phyloP scores from a whole-genome alignment of 345 rosid genomes.

The Ceriops decandra region DNA sequence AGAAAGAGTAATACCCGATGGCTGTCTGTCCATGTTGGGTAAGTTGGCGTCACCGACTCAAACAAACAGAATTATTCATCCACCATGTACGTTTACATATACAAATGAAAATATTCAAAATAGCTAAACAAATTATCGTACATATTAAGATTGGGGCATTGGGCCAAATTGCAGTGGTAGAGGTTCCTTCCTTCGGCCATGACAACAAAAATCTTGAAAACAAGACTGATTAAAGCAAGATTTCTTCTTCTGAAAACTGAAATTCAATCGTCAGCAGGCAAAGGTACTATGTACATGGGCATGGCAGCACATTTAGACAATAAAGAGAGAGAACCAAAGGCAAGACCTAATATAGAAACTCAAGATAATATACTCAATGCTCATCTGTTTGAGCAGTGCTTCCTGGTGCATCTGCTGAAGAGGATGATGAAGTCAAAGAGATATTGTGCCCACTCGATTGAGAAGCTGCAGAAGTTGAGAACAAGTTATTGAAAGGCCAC shows the following conservation, averaged over 20 bases:
- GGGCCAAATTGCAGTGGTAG: neutral
- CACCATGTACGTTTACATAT: neutral
- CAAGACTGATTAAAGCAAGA: constrained; percentile 6
- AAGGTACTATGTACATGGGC: constrained; percentile 27
- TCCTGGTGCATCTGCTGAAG: constrained; percentile 32
- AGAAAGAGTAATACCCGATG: too few relatives aligned
- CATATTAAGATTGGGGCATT: too few relatives aligned
- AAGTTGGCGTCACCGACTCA: neutral
- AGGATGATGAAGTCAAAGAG: constrained; percentile 25
- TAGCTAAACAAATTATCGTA: neutral
- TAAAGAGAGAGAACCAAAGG: constrained; percentile 7
- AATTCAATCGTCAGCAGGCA: constrained; percentile 8
- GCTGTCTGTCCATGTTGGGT: too few relatives aligned
- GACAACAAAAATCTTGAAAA: constrained; percentile 12
- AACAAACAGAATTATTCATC: neutral
- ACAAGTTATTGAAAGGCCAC: constrained; percentile 81
- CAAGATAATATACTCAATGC: constrained; percentile 26
- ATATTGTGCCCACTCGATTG: constrained; percentile 45
- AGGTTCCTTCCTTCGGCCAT: neutral
- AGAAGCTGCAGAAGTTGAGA: constrained; percentile 53
- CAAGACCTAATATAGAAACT: constrained; percentile 5
- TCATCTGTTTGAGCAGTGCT: constrained; percentile 37
- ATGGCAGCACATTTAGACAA: constrained; percentile 21
- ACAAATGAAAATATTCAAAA: neutral
- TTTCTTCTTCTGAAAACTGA: constrained; percentile 1